phyloP scores from a whole-genome alignment of 1,139 yeast genomes.

The Tardiomyces digboiensis region DNA sequence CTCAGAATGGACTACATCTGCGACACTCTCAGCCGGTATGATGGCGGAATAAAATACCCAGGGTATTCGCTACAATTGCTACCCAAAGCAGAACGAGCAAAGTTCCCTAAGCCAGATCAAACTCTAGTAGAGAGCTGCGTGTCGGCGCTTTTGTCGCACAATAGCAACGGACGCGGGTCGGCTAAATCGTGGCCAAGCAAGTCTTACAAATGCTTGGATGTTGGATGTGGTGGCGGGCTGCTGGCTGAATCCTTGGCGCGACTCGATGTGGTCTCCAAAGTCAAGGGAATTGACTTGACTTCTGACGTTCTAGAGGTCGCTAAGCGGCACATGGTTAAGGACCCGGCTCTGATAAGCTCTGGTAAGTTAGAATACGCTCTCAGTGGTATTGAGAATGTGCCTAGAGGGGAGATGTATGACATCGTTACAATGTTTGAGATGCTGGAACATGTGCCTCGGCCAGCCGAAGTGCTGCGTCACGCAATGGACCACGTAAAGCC shows the following conservation, averaged over 20 bases:
- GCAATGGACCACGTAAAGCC: slow-evolving; percentile 62
- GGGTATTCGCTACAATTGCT: slow-evolving; percentile 63
- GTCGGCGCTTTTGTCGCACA: background rate
- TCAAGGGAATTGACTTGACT: slow-evolving; percentile 80
- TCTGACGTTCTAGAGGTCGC: slow-evolving; percentile 79
- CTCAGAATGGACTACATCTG: slow-evolving; percentile 81
- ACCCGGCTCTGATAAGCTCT: slow-evolving; percentile 41
- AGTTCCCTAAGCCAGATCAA: slow-evolving; percentile 40
- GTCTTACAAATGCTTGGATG: slow-evolving; percentile 55
- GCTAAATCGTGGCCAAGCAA: background rate
- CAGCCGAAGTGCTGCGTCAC: slow-evolving; percentile 56
- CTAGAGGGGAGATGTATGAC: slow-evolving; percentile 46
- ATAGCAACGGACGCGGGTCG: background rate
- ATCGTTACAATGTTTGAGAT: slow-evolving; percentile 88
- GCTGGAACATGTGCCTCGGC: slow-evolving; percentile 87
- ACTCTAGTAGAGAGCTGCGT: slow-evolving; percentile 8
- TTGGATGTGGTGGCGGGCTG: slow-evolving; percentile 98
- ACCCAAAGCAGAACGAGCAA: slow-evolving; percentile 42
- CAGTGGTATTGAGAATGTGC: slow-evolving; percentile 45
- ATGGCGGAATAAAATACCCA: slow-evolving; percentile 51
- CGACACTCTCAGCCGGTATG: slow-evolving; percentile 41
- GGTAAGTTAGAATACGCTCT: slow-evolving; percentile 50
- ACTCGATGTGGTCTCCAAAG: slow-evolving; percentile 49
- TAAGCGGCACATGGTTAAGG: slow-evolving; percentile 49
- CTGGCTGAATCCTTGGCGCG: slow-evolving; percentile 83